A percentile compares a stretch with the other conserved stretches of the same genome.
These are phyloP conservation scores for Alternaria ethzedia DNA, from an alignment of 2,329 filamentous ascomycete genomes.

Conservation along the genomic window DNA sequence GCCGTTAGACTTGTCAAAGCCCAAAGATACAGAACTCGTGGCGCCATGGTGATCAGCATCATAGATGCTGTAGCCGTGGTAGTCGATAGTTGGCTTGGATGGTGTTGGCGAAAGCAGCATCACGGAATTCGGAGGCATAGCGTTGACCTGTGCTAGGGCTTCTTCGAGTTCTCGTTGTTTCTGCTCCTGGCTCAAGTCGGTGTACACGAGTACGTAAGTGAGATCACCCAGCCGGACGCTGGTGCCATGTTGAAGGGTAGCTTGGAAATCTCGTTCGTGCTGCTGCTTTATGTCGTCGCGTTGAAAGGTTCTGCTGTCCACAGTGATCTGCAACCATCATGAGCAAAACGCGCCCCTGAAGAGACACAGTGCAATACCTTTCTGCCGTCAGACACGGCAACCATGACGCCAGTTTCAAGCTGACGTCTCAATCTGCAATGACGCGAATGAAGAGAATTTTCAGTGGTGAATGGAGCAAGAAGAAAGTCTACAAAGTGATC, in stretches of 20 bases:
- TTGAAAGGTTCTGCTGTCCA: constrained; percentile 5
- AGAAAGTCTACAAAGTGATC: constrained; percentile 7
- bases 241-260: constrained; percentile 3
- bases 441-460: neutral
- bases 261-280: constrained; percentile 4
- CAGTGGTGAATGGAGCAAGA: neutral
- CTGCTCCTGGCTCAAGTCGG: constrained; percentile 1
- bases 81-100: constrained; percentile 6
- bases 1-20: constrained; percentile 5
- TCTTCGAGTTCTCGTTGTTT: constrained; percentile 6
- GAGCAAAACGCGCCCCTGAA: neutral
- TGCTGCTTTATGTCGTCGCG: neutral
- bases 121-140: neutral
- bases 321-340: neutral
- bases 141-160: neutral
- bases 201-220: constrained; percentile 6
- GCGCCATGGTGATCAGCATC: constrained; percentile 9
- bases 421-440: constrained; percentile 1
- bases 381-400: constrained; percentile 3
- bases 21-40: constrained; percentile 8
- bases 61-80: constrained; percentile 11
- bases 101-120: constrained; percentile 7
- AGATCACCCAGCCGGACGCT: constrained; percentile 6
- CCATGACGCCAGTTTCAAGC: constrained; percentile 3
- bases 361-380: neutral